These are phyloP conservation scores for Aspergillus sojae DNA, from an alignment of 2,329 filamentous ascomycete species.

Conservation along the genomic window DNA sequence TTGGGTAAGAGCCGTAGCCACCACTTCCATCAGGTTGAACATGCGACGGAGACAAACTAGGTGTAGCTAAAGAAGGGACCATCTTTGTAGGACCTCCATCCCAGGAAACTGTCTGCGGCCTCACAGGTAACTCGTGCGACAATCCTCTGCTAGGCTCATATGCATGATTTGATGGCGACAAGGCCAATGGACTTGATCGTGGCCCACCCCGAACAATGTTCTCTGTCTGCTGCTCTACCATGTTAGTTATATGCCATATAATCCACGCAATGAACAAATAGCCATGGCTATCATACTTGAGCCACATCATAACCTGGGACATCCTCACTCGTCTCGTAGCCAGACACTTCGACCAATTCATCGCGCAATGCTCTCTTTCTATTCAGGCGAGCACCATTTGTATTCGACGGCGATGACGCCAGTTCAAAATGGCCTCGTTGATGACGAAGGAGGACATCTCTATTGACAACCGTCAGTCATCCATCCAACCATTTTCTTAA, in stretches of 20 bases:
- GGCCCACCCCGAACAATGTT: too few species aligned
- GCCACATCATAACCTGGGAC: background rate
- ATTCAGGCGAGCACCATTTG: background rate
- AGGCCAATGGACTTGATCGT: background rate
- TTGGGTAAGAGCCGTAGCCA: background rate
- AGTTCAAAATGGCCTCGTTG: background rate
- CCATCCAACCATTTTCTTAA: background rate
- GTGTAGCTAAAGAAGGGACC: background rate
- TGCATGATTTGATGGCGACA: background rate
- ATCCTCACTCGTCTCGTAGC: background rate
- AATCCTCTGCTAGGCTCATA: background rate
- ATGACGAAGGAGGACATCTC: constrained; percentile 1
- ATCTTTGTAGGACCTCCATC: background rate
- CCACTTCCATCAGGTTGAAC: background rate
- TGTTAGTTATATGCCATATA: too few species aligned
- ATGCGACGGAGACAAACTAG: background rate
- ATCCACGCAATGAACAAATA: background rate
- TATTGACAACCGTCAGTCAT: background rate
- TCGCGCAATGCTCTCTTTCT: background rate
- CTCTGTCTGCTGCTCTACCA: background rate
- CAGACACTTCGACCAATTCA: background rate
- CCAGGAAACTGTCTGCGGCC: background rate
- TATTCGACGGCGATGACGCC: background rate
- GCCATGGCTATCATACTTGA: background rate
- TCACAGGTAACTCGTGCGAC: background rate